These are phyloP conservation scores for Penicillium turbatum DNA, from an alignment of 495 filamentous ascomycete species.

Conservation along the genomic window DNA sequence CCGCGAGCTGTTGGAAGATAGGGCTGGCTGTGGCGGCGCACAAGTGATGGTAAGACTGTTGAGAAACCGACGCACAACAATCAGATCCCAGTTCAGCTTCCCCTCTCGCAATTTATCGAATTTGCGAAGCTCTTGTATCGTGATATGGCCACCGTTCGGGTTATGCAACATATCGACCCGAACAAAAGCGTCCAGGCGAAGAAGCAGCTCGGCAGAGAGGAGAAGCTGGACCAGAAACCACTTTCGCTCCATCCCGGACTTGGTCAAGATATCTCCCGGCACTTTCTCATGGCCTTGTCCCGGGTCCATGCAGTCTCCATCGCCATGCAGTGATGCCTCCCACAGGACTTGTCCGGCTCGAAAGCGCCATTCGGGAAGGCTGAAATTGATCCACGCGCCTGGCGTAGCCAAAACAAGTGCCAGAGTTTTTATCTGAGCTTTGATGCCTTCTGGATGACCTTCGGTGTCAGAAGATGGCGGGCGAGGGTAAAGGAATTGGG, in stretches of 20 bases:
- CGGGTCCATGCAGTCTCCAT: constrained; percentile 47
- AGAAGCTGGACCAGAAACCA: constrained; percentile 78
- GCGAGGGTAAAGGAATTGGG: constrained; percentile 40
- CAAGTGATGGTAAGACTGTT: constrained; percentile 58
- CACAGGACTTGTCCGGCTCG: constrained; percentile 77
- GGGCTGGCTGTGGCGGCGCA: constrained; percentile 10
- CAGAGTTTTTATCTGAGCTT: constrained; percentile 50
- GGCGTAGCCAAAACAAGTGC: constrained; percentile 41
- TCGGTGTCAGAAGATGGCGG: constrained; percentile 21
- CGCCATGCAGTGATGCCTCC: constrained; percentile 51
- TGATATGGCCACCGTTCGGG: constrained; percentile 44
- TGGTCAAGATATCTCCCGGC: constrained; percentile 32
- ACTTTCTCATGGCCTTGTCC: constrained; percentile 33
- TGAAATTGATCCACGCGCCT: constrained; percentile 72
- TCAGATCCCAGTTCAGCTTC: constrained; percentile 75
- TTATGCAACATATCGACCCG: constrained; percentile 48
- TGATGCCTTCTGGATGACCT: constrained; percentile 37
- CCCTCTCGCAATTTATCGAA: constrained; percentile 62
- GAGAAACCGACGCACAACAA: constrained; percentile 69
- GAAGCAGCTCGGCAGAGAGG: constrained; percentile 69
- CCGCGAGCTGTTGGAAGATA: background rate
- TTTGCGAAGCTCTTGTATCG: constrained; percentile 53
- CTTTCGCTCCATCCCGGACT: constrained; percentile 55
- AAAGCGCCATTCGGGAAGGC: constrained; percentile 73
- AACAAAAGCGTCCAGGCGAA: constrained; percentile 69